Conservation (phyloP, 257 asterid genomes). For the Coffea eugenioides region DNA sequence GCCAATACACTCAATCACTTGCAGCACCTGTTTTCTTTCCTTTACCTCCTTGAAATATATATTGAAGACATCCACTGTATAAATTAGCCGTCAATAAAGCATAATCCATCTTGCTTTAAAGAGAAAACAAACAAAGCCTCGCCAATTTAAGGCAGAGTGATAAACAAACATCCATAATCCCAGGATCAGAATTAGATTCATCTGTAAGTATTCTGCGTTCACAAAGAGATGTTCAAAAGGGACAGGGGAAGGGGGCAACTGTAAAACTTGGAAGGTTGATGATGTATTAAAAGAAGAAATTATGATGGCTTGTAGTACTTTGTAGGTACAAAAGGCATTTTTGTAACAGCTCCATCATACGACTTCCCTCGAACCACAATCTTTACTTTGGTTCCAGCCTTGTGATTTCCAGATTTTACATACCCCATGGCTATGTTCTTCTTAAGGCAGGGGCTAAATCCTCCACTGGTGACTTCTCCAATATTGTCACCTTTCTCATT, state of each 20-base stretch:
- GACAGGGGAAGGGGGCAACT: slow-evolving; percentile 9
- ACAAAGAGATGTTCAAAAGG: slow-evolving; percentile 19
- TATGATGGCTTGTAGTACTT: slow-evolving; percentile 78
- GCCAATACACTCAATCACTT: too few species aligned
- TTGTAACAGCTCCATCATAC: slow-evolving; percentile 76
- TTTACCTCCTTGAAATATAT: too few species aligned
- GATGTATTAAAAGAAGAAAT: slow-evolving; percentile 10
- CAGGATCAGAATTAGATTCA: slow-evolving; percentile 10
- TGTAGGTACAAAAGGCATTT: slow-evolving; percentile 85
- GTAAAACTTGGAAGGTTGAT: slow-evolving; percentile 15
- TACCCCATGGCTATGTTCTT: slow-evolving; percentile 97
- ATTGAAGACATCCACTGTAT: too few species aligned
- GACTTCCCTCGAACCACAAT: slow-evolving; percentile 73
- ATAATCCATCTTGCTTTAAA: too few species aligned
- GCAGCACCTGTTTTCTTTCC: too few species aligned
- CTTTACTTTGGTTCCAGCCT: slow-evolving; percentile 76
- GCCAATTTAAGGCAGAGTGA: not conserved
- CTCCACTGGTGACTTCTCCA: slow-evolving; percentile 97
- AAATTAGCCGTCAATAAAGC: too few species aligned
- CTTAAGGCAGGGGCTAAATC: slow-evolving; percentile 96
- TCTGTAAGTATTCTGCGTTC: slow-evolving; percentile 15
- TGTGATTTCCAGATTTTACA: slow-evolving; percentile 85
- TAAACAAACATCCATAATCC: not conserved
- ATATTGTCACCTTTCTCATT: slow-evolving; percentile 70
- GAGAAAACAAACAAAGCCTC: not conserved